Percentiles rank a stretch among this genome's conserved stretches.
Conservation (phyloP, 1,139 yeast genomes). For the Geotrichum histeridarum region DNA sequence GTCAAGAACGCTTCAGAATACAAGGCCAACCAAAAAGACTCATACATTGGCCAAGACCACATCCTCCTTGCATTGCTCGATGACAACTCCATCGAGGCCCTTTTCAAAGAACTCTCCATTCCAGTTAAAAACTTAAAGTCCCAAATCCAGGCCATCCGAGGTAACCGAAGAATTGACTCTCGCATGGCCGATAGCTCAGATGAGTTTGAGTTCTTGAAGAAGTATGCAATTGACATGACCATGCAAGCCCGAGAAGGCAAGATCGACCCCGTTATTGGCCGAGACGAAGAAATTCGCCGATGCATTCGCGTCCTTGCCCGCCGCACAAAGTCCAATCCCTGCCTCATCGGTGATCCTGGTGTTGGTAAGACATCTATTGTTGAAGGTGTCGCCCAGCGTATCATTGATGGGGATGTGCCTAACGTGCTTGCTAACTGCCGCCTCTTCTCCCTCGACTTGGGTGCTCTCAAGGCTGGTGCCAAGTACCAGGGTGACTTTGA, state of each 20-base stretch:
- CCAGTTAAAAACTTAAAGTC: slow-evolving; percentile 68
- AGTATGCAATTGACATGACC: slow-evolving; percentile 90
- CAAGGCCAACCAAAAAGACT: slow-evolving; percentile 83
- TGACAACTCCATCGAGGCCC: slow-evolving; percentile 60
- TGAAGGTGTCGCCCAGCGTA: slow-evolving; percentile 97
- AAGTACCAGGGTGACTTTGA: slow-evolving; percentile 98
- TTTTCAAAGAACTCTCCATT: slow-evolving; percentile 71
- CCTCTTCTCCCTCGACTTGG: slow-evolving; percentile 83
- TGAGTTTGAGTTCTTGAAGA: slow-evolving; percentile 73
- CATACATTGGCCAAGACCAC: slow-evolving; percentile 92
- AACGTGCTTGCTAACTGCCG: slow-evolving; percentile 73
- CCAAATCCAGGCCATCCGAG: slow-evolving; percentile 82
- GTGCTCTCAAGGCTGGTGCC: slow-evolving; percentile 97
- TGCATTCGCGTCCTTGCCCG: slow-evolving; percentile 91
- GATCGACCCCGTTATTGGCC: slow-evolving; percentile 96
- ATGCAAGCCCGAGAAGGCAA: slow-evolving; percentile 90
- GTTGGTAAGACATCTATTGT: slow-evolving; percentile 97
- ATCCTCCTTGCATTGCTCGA: slow-evolving; percentile 77
- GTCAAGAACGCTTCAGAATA: slow-evolving; percentile 66
- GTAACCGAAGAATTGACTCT: slow-evolving; percentile 86
- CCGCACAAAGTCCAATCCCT: slow-evolving; percentile 93
- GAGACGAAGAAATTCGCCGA: slow-evolving; percentile 96
- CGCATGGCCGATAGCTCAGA: slow-evolving; percentile 89
- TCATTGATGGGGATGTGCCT: slow-evolving; percentile 93
- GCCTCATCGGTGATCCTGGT: slow-evolving; percentile 97